phyloP scores from a whole-genome alignment of 2,329 filamentous ascomycete genomes.

The Penicillium janthinellum region DNA sequence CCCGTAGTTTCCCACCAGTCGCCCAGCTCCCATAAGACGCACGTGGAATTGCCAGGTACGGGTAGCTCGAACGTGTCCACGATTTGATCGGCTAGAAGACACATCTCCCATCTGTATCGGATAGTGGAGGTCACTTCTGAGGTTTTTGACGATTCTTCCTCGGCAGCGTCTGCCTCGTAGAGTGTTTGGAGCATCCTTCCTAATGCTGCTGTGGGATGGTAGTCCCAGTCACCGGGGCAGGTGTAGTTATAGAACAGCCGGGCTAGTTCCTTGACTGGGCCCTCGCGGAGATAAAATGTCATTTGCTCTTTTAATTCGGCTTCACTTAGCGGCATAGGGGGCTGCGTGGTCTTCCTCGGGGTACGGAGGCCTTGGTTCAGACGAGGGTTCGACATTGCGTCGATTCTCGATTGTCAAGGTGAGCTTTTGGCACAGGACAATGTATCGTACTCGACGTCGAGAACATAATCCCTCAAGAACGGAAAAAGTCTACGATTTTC shows the following conservation, averaged over 20 bases:
- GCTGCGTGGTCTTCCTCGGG: not conserved
- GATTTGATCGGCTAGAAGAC: not conserved
- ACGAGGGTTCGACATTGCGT: not conserved
- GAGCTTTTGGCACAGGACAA: not conserved
- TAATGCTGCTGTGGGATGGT: not conserved
- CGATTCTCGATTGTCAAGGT: not conserved
- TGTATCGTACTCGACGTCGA: no score
- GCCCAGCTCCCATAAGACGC: not conserved
- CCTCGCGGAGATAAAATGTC: not conserved
- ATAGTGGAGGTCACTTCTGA: not conserved
- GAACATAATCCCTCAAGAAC: no score
- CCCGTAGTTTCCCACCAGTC: not conserved
- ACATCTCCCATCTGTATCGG: not conserved
- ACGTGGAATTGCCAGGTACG: not conserved
- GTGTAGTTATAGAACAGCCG: not conserved
- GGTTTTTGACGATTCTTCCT: not conserved
- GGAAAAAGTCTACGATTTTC: not conserved
- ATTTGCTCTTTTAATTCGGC: not conserved
- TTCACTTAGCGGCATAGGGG: not conserved
- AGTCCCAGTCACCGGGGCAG: constrained; percentile 2
- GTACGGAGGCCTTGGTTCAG: not conserved
- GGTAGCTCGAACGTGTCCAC: not conserved
- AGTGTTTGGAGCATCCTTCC: not conserved
- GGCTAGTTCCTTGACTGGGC: not conserved
- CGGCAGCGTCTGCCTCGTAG: not conserved